Evolutionary conservation across 306 rosid species (phyloP).

Genomic region (Casuarina glauca): DNA sequence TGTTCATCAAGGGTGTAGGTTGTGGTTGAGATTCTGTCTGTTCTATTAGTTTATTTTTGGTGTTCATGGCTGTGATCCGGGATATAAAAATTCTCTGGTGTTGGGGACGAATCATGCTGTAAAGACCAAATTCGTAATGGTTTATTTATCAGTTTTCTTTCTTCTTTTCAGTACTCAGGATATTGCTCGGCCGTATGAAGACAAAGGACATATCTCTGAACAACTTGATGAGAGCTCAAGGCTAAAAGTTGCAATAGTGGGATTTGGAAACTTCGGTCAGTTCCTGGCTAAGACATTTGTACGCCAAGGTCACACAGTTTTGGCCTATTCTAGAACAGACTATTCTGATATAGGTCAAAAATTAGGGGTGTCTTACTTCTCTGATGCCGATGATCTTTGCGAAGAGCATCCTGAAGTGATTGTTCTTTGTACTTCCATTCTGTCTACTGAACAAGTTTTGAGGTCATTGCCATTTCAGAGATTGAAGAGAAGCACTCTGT

Average conservation of each 20-base stretch:
- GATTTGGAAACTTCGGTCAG: slow-evolving; percentile 95
- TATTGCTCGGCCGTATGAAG: slow-evolving; percentile 18
- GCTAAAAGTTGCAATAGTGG: slow-evolving; percentile 75
- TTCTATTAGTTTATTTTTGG: not conserved
- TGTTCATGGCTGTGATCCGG: not conserved
- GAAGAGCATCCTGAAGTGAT: slow-evolving; percentile 95
- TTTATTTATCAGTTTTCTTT: slow-evolving; percentile 11
- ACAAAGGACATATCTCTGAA: slow-evolving; percentile 19
- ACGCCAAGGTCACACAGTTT: slow-evolving; percentile 67
- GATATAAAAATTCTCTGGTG: not conserved
- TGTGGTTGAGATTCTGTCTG: not conserved
- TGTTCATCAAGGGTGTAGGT: not conserved
- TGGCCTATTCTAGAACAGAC: slow-evolving; percentile 80
- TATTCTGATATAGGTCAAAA: slow-evolving; percentile 61
- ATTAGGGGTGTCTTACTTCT: slow-evolving; percentile 63
- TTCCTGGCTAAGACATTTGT: slow-evolving; percentile 70
- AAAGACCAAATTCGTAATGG: slow-evolving; percentile 8
- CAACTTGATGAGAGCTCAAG: slow-evolving; percentile 38
- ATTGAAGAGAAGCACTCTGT: slow-evolving; percentile 75
- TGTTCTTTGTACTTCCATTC: slow-evolving; percentile 82
- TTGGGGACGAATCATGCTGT: slow-evolving; percentile 4
- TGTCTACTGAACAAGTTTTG: slow-evolving; percentile 74
- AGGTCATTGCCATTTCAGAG: slow-evolving; percentile 74
- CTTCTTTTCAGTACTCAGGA: slow-evolving; percentile 37
- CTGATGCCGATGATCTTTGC: slow-evolving; percentile 68